These are phyloP conservation scores for Erigeron canadensis DNA, from an alignment of 129 eudicot genomes.

Conservation along the genomic window DNA sequence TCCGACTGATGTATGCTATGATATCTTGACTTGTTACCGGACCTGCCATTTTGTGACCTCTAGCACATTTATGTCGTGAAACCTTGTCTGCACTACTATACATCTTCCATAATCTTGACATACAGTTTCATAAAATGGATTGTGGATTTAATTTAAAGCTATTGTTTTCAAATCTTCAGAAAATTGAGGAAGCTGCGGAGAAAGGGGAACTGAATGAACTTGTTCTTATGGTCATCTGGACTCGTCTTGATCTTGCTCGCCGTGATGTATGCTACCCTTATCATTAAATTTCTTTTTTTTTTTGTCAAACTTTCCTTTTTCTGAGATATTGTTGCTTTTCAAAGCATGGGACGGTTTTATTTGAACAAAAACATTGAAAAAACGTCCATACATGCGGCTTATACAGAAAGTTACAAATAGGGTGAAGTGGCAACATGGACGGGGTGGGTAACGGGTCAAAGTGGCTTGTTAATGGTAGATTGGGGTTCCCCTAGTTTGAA, in stretches of 20 bases:
- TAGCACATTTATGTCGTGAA: not conserved
- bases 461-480: too few species aligned
- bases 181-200: conserved; percentile 98
- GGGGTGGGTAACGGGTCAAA: not conserved
- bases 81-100: not conserved
- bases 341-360: not conserved
- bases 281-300: conserved; percentile 7
- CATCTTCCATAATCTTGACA: not conserved
- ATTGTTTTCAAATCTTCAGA: conserved; percentile 41
- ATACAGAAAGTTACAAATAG: not conserved
- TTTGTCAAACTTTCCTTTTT: too few species aligned
- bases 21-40: too few species aligned
- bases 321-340: not conserved
- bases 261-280: conserved; percentile 67
- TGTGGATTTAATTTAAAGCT: not conserved
- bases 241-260: conserved; percentile 96
- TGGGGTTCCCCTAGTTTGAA: too few species aligned
- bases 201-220: conserved; percentile 88
- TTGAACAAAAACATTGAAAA: not conserved
- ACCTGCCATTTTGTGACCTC: too few species aligned
- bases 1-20: too few species aligned
- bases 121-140: not conserved
- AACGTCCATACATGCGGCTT: not conserved
- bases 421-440: not conserved
- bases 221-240: conserved; percentile 95